phyloP scores from a whole-genome alignment of 2,329 filamentous ascomycete species.

The Pseudocercospora macadamiae region DNA sequence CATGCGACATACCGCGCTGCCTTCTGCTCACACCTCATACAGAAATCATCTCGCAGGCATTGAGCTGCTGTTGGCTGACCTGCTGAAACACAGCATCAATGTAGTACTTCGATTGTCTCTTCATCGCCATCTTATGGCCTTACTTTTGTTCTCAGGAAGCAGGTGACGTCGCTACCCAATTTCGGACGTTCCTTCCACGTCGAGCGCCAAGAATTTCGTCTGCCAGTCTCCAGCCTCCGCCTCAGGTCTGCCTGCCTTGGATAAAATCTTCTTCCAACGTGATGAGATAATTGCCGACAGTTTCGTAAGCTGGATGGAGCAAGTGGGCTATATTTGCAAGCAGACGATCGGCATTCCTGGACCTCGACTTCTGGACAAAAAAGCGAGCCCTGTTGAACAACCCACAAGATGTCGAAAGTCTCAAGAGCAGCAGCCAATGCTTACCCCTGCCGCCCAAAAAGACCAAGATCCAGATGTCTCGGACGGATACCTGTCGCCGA shows the following conservation, averaged over 20 bases:
- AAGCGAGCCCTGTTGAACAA: neutral
- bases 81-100: too few relatives aligned
- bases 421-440: neutral
- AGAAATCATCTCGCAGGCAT: too few relatives aligned
- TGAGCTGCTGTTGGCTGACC: too few relatives aligned
- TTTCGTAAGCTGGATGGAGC: neutral
- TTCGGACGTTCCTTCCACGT: neutral
- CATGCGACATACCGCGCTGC: too few relatives aligned
- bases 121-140: too few relatives aligned
- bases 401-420: neutral
- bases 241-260: neutral
- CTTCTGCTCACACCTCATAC: too few relatives aligned
- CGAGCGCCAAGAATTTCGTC: neutral
- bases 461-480: conserved; percentile 6
- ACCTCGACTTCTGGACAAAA: conserved; percentile 1
- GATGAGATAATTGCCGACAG: neutral
- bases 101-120: too few relatives aligned
- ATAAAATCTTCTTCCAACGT: neutral
- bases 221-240: neutral
- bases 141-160: neutral
- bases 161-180: neutral
- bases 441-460: neutral
- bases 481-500: neutral
- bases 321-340: neutral
- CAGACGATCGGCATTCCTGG: neutral